Evolutionary conservation across 2,329 filamentous ascomycete species (phyloP), one percentile per base, ranked within the genome.

Genomic region (Plectosphaerella cucumerina): DNA sequence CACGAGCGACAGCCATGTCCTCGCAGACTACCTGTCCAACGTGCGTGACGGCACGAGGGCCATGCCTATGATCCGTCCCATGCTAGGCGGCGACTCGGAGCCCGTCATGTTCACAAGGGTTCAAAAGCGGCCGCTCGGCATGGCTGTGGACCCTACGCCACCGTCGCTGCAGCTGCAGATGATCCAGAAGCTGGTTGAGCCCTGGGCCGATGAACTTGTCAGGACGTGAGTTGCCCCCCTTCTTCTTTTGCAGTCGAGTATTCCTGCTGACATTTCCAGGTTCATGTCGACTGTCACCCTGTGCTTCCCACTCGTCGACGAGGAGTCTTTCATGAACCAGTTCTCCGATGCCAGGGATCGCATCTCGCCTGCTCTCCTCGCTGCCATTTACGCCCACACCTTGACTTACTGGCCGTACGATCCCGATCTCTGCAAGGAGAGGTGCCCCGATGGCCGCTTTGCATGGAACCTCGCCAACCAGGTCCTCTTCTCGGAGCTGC

Each of bases 281-380:
- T 83, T 82, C 58, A 76, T 83, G 50, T 67, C 73, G 31, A 73
- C 77, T 50, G 74, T 80, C 37, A 81, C 85, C 60, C 67, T 69
- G n/a, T 81, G 79, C n/a, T 80, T 85, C 53, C 83, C 82, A 0
- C 67, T 86, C 2, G 70, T 85, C 8, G 80, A 86, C 52, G 76
- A 81, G 42, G 62, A 70, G 3, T 71, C 73, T 1, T 81, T 85
- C 50, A 70, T 75, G 52, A 69, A 70, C 11, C 74, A 76, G 20
- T 78, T 76, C 50, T 66, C 61, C 1, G 62, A 66, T 6, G 63
- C 69, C 31, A 74, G 75, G 51, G 69, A 75, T 10, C 69, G 73
- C 10, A 74, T 80, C 48, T 81, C 81, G 0, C 78, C 80, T 0
- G 76, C 80, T 2, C 64, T 86, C 20, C 59, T 85, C 4, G 76